These are phyloP conservation scores for Garcia nutans DNA, from an alignment of 345 rosid species.

Conservation along the genomic window DNA sequence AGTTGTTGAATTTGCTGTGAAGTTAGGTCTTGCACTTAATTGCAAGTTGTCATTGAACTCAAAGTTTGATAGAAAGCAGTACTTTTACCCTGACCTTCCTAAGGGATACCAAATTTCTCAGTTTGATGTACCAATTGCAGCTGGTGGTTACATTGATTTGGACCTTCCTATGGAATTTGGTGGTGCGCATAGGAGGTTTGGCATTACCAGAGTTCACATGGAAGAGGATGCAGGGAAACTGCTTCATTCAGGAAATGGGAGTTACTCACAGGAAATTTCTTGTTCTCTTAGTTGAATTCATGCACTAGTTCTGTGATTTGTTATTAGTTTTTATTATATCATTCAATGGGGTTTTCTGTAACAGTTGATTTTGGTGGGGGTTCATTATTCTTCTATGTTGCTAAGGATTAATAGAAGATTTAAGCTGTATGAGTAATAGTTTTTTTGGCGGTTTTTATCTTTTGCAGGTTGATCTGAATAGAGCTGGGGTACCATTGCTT, in stretches of 20 bases:
- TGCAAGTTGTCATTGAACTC: slow-evolving; percentile 78
- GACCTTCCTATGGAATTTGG: slow-evolving; percentile 90
- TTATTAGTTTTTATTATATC: neutral
- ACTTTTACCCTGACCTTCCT: slow-evolving; percentile 96
- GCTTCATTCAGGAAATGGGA: slow-evolving; percentile 71
- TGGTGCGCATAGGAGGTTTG: slow-evolving; percentile 86
- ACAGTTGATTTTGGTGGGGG: neutral
- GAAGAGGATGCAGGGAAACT: slow-evolving; percentile 98
- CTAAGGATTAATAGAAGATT: neutral
- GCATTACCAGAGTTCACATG: slow-evolving; percentile 94
- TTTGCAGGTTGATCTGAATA: slow-evolving; percentile 82
- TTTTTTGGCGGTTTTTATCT: slow-evolving; percentile 17
- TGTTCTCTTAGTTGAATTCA: slow-evolving; percentile 15
- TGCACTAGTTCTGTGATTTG: neutral
- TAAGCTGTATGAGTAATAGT: slow-evolving; percentile 1
- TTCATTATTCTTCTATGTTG: neutral
- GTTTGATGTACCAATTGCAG: slow-evolving; percentile 90
- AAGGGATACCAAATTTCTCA: slow-evolving; percentile 96
- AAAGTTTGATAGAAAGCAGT: slow-evolving; percentile 93
- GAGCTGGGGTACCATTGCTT: slow-evolving; percentile 97
- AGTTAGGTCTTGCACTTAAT: slow-evolving; percentile 81
- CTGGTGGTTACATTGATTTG: slow-evolving; percentile 70
- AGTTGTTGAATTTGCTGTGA: slow-evolving; percentile 81
- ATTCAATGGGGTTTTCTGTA: neutral
- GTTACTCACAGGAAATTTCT: slow-evolving; percentile 63